Evolutionary conservation across 176 grass and related monocot genomes (phyloP).

Genomic region (Oryza longistaminata): DNA sequence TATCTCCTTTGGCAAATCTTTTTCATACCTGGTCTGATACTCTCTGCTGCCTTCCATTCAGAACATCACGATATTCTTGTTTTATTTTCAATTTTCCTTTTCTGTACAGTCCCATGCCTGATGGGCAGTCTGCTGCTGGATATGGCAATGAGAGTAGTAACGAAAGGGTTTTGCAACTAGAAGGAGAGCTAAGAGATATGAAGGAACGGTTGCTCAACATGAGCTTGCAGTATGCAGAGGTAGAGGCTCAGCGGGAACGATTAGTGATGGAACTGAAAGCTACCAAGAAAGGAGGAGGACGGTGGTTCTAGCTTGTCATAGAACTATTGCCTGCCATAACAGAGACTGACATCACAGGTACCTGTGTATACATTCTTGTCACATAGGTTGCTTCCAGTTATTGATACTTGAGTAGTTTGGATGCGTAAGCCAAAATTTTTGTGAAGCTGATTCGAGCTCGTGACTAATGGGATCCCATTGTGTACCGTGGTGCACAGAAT

Average conservation of each 20-base stretch:
- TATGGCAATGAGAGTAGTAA: constrained; percentile 21
- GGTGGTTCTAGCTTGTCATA: constrained; percentile 67
- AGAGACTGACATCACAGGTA: constrained; percentile 43
- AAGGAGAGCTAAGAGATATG: constrained; percentile 90
- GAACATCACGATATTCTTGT: background rate
- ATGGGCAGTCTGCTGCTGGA: constrained; percentile 31
- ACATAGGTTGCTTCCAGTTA: constrained; percentile 5
- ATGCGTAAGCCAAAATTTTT: background rate
- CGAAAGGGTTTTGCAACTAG: constrained; percentile 55
- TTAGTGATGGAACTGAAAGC: constrained; percentile 88
- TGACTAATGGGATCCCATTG: background rate
- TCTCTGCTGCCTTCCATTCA: constrained; percentile 15
- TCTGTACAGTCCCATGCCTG: constrained; percentile 33
- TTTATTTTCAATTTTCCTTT: background rate
- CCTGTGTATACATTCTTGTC: constrained; percentile 13
- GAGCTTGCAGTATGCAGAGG: constrained; percentile 91
- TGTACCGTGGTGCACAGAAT: background rate
- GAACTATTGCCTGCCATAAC: constrained; percentile 26
- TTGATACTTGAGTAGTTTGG: constrained; percentile 31
- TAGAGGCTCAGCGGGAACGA: constrained; percentile 83
- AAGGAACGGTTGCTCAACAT: constrained; percentile 75
- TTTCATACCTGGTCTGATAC: background rate
- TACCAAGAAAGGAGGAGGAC: constrained; percentile 53
- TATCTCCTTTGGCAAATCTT: background rate
- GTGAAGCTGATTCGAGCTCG: background rate